Conservation (phyloP, 2,329 filamentous ascomycete genomes). For the Helminthosporium solani region DNA sequence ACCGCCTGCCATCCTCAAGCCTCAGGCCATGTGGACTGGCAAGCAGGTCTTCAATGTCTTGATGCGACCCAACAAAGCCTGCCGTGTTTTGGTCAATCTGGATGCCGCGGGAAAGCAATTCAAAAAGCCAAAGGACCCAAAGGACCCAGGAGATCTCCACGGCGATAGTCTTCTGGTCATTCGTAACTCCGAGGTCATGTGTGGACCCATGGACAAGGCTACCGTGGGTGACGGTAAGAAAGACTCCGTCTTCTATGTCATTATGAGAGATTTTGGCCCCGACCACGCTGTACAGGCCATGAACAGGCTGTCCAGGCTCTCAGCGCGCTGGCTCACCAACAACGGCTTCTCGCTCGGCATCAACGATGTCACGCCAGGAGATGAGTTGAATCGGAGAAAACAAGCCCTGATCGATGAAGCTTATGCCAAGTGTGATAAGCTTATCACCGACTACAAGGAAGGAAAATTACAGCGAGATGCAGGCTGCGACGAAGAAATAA, state of each 20-base stretch:
- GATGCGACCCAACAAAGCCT: conserved; percentile 84
- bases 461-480: conserved; percentile 82
- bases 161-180: conserved; percentile 85
- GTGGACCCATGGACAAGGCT: conserved; percentile 95
- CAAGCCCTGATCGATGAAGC: conserved; percentile 73
- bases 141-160: conserved; percentile 75
- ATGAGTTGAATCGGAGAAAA: conserved; percentile 70
- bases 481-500: conserved; percentile 88
- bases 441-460: conserved; percentile 77
- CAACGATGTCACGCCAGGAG: conserved; percentile 85
- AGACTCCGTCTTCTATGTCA: conserved; percentile 95
- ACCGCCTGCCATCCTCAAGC: conserved; percentile 81
- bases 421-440: conserved; percentile 76
- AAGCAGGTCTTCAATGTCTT: conserved; percentile 95
- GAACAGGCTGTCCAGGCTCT: conserved; percentile 90
- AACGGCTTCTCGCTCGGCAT: conserved; percentile 96
- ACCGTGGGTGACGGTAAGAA: conserved; percentile 98
- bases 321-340: conserved; percentile 83
- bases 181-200: conserved; percentile 96
- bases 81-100: conserved; percentile 81
- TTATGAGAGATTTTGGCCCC: conserved; percentile 90
- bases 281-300: conserved; percentile 86
- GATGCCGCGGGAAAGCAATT: conserved; percentile 90
- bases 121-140: conserved; percentile 53
- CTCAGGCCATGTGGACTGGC: conserved; percentile 87